These are phyloP conservation scores for Candida ipomoeae DNA, from an alignment of 805 yeast genomes.

Conservation along the genomic window DNA sequence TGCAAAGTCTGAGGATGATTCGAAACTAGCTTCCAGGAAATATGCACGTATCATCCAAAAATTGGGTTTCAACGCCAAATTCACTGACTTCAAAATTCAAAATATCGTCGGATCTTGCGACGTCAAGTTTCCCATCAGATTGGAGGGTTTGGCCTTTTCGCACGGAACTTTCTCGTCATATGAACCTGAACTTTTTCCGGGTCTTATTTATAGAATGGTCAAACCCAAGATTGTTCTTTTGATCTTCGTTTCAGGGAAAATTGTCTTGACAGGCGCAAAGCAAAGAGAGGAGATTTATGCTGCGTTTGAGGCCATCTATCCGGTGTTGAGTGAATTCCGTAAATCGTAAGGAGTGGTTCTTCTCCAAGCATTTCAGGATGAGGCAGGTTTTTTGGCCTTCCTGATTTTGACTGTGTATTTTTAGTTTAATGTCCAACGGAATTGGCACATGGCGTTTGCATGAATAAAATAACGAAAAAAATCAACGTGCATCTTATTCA, in stretches of 20 bases:
- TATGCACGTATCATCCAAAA: conserved; percentile 98
- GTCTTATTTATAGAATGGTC: conserved; percentile 98
- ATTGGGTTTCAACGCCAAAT: conserved; percentile 95
- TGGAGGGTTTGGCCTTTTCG: conserved; percentile 95
- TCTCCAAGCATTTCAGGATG: neutral
- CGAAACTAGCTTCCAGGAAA: conserved; percentile 95
- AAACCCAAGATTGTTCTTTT: conserved; percentile 95
- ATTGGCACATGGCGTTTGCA: conserved; percentile 1
- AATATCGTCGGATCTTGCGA: conserved; percentile 98
- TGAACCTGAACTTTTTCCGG: conserved; percentile 98
- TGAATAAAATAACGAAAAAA: conserved; percentile 1
- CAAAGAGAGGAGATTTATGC: conserved; percentile 98
- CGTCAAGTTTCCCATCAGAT: conserved; percentile 93
- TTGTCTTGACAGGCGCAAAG: conserved; percentile 97
- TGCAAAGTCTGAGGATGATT: conserved; percentile 97
- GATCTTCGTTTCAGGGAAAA: conserved; percentile 95
- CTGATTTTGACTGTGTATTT: conserved; percentile 2
- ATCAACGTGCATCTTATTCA: neutral
- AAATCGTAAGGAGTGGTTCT: conserved; percentile 45
- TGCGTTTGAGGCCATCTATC: conserved; percentile 97
- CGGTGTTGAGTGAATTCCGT: conserved; percentile 96
- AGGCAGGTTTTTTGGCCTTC: neutral
- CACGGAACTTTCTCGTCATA: conserved; percentile 99
- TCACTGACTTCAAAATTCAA: conserved; percentile 96
- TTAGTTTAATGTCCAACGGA: conserved; percentile 5